Evolutionary conservation across 2,329 filamentous ascomycete genomes (phyloP), one percentile per base, ranked within the genome.

Genomic region (Cladosporium austrohemisphaericum): DNA sequence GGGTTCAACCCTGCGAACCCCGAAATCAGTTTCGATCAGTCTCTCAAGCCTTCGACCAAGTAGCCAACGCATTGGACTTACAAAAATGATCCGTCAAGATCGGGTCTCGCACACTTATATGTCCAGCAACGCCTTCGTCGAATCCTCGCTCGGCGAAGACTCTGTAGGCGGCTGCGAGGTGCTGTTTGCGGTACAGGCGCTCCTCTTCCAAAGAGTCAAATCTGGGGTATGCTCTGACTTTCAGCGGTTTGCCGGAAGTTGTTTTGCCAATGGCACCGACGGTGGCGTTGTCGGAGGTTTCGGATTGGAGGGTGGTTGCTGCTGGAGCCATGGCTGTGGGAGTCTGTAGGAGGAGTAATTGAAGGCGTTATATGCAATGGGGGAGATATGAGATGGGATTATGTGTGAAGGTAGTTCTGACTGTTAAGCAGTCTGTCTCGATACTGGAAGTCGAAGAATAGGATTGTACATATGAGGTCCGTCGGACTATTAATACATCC

Each of bases 261-360:
- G 73, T 76, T 53, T 67, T 69, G 4, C 75, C 75, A 40, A 76
- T 65, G 3, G 74, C 71, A 23, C 69, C 70, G 4, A 75, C 68
- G 1, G 60, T 64, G 31, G 65, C 67, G 58, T 76, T 76, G 23
- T 63, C 63, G 11, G 57, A 60, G 11, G 64, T 64, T 41, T 75
- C 70, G 8, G 56, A 54, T 35, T 55, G 54, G 19, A 67, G 60
- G 6, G 64, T 63, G 19, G 65, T 68, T 41, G 68, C 68, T 26
- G 61, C 53, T 13, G 68, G 69, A 11, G 69, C 64, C 69, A 71
- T 71, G 18, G 14, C 55, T 46, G n/a, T 31, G 13, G 19, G 2
- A 9, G 11, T 1, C 14, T 4, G 37, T 28, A 18, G 11, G 25
- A 11, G 25, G 18, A 31, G 9, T n/a, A n/a, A n/a, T n/a, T n/a